These are phyloP conservation scores for Rickenella mellea DNA, from an alignment of 768 basidiomycete genomes.

Conservation along the genomic window DNA sequence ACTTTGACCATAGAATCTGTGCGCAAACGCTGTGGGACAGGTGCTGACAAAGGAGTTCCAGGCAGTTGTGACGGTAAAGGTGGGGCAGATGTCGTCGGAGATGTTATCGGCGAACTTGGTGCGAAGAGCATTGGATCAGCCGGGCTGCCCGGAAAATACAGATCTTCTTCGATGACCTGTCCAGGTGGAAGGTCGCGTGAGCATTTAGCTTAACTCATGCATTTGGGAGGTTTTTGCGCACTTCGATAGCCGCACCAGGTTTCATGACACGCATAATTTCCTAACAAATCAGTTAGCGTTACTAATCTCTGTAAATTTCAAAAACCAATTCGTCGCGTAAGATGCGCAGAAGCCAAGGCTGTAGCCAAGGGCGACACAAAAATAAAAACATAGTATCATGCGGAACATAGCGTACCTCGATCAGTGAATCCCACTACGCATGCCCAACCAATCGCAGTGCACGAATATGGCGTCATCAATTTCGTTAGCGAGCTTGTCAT, in stretches of 20 bases:
- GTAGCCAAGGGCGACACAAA: no score
- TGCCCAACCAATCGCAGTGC: slow-evolving; percentile 1
- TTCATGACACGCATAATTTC: slow-evolving; percentile 67
- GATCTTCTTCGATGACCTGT: slow-evolving; percentile 66
- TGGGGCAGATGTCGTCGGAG: slow-evolving; percentile 5
- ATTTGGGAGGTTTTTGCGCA: no score
- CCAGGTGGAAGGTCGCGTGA: background rate
- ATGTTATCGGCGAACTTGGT: background rate
- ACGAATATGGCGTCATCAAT: background rate
- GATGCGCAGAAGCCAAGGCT: no score
- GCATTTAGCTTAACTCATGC: background rate
- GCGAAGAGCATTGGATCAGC: slow-evolving; percentile 16
- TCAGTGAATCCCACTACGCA: slow-evolving; percentile 54
- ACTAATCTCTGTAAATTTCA: no score
- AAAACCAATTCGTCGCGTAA: no score
- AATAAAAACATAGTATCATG: no score
- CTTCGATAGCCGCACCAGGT: slow-evolving; percentile 65
- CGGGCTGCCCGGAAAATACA: slow-evolving; percentile 56
- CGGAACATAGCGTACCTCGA: slow-evolving; percentile 36
- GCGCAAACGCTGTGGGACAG: no score
- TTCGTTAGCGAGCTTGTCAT: slow-evolving; percentile 1
- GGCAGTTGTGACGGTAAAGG: slow-evolving; percentile 10
- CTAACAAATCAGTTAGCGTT: slow-evolving; percentile 8
- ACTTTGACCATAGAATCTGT: no score
- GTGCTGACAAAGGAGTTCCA: slow-evolving; percentile 10